Conservation (phyloP, 176 grass and related monocot species). For the Rhynchospora breviuscula region DNA sequence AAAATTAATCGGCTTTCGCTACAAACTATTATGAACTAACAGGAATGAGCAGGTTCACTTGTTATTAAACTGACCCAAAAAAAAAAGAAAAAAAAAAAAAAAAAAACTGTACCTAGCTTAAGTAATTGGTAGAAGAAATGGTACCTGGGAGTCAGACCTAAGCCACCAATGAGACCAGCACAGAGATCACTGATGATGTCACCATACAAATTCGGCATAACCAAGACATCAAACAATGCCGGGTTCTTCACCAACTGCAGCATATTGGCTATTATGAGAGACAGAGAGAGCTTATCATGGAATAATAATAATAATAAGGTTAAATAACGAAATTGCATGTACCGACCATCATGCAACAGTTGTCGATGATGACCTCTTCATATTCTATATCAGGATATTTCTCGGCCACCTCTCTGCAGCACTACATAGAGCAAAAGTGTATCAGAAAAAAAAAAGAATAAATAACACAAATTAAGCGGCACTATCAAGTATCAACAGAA, state of each 20-base stretch:
- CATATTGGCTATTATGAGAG: neutral
- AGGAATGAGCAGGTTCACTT: neutral
- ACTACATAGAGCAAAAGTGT: slow-evolving; percentile 40
- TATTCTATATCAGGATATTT: slow-evolving; percentile 91
- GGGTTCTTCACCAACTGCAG: slow-evolving; percentile 94
- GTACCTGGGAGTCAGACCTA: slow-evolving; percentile 96
- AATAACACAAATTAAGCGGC: no score
- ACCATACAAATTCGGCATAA: slow-evolving; percentile 98
- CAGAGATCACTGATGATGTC: slow-evolving; percentile 98
- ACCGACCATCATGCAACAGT: slow-evolving; percentile 95
- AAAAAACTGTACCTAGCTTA: no score
- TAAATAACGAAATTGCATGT: neutral
- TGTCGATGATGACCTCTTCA: slow-evolving; percentile 97
- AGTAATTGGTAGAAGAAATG: slow-evolving; percentile 6
- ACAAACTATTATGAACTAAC: no score
- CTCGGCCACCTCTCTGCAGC: slow-evolving; percentile 94
- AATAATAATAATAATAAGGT: no score
- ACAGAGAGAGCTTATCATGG: neutral
- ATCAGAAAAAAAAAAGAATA: neutral
- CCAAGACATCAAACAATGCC: slow-evolving; percentile 78
- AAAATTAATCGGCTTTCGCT: no score
- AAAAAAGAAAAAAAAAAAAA: neutral
- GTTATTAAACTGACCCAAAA: neutral
- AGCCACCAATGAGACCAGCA: slow-evolving; percentile 87
- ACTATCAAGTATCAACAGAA: no score